Conservation (phyloP, 169 alveolate species). For the Cryptosporidium ryanae region DNA sequence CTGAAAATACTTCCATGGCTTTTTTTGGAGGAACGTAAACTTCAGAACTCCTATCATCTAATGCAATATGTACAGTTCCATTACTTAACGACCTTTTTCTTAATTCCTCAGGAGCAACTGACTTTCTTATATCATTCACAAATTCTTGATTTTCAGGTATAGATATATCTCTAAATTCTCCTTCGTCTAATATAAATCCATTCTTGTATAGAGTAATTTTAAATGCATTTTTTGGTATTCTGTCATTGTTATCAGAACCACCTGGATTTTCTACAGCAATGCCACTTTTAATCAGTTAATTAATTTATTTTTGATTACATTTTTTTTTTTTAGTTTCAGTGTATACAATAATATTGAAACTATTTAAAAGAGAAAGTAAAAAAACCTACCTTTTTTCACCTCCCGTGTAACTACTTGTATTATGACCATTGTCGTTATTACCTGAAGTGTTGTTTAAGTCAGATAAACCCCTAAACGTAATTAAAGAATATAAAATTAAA, state of each 20-base stretch:
- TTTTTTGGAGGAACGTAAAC: conserved; percentile 74
- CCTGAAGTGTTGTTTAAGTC: conserved; percentile 21
- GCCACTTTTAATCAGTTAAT: conserved; percentile 75
- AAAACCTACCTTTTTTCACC: conserved; percentile 81
- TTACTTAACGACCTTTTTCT: conserved; percentile 79
- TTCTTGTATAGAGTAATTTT: conserved; percentile 86
- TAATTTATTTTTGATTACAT: conserved; percentile 5
- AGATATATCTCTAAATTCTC: conserved; percentile 89
- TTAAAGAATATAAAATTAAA: no score
- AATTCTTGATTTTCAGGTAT: conserved; percentile 89
- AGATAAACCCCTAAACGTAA: conserved; percentile 40
- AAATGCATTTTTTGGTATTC: conserved; percentile 79
- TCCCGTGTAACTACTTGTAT: conserved; percentile 85
- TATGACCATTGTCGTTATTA: conserved; percentile 74
- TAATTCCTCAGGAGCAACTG: conserved; percentile 93
- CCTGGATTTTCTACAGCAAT: conserved; percentile 85
- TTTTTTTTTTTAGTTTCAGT: not conserved
- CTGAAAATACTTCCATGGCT: conserved; percentile 80
- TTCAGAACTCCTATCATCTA: conserved; percentile 78
- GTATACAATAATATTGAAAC: not conserved
- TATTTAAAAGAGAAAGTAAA: not conserved
- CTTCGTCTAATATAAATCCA: conserved; percentile 93
- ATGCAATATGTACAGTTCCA: conserved; percentile 76
- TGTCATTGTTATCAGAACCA: conserved; percentile 75
- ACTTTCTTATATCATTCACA: conserved; percentile 90